Percentiles rank a stretch among this genome's conserved stretches.
Evolutionary conservation across 2,329 filamentous ascomycete genomes (phyloP).

Genomic region (Colletotrichum orbiculare): DNA sequence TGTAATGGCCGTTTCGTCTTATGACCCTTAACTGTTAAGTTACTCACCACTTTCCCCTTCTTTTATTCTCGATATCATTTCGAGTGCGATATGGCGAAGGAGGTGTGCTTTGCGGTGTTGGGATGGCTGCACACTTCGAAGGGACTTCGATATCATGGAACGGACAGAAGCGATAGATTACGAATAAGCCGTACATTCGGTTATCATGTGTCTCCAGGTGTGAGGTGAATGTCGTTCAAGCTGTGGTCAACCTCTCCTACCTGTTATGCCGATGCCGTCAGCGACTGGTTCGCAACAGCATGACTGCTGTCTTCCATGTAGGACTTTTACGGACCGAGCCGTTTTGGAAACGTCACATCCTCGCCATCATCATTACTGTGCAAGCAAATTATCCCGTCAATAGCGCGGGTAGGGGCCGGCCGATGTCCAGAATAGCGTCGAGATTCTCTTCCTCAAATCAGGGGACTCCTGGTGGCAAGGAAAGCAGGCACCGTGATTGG

Average conservation of each 20-base stretch:
- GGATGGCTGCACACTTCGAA: neutral
- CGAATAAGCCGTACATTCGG: neutral
- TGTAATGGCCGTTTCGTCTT: constrained; percentile 20
- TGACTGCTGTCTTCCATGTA: too few relatives aligned
- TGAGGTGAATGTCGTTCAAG: too few relatives aligned
- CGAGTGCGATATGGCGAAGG: neutral
- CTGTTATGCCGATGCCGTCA: too few relatives aligned
- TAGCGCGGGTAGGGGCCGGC: constrained; percentile 26
- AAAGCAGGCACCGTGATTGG: constrained; percentile 26
- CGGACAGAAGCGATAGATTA: constrained; percentile 27
- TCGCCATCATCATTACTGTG: neutral
- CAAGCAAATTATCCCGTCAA: constrained; percentile 8
- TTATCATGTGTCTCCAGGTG: too few relatives aligned
- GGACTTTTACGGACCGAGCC: too few relatives aligned
- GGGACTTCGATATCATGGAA: neutral
- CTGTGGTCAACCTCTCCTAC: too few relatives aligned
- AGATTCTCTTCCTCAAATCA: constrained; percentile 12
- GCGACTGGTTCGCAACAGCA: too few relatives aligned
- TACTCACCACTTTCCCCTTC: constrained; percentile 12
- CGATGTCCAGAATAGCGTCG: constrained; percentile 20
- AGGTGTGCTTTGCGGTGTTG: neutral
- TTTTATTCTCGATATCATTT: constrained; percentile 8
- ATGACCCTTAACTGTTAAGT: constrained; percentile 18
- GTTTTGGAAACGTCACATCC: too few relatives aligned
- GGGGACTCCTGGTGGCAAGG: constrained; percentile 32